Evolutionary conservation across 768 basidiomycete species (phyloP), one percentile per base, ranked within the genome.

Genomic region (Boletus vinaceobasis): DNA sequence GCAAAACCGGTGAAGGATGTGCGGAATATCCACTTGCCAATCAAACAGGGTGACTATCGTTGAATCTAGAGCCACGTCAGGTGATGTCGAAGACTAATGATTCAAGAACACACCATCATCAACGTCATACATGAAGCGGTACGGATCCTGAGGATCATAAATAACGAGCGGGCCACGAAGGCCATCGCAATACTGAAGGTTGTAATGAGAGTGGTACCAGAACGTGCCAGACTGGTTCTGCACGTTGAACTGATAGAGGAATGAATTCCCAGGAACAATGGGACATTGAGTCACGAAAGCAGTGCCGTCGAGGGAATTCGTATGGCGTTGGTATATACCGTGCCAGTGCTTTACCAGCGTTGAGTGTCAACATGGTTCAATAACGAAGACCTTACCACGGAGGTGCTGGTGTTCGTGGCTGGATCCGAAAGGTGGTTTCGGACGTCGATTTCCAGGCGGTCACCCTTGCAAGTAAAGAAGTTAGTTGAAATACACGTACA

Each of bases 141-240:
- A 56, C 6, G 70, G 71, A 51, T 74, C 74, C 13, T 66, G 21
- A 8, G 68, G 72, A 44, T 80, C 78, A 38, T 79, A 78, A 14
- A 82, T 67, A 8, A 83, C 72, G 32, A 82, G 36, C 3, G 76
- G 70, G 0, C 81, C 81, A 40, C 82, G 66, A 26, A 83, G 70
- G 0, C 81, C 82, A 50, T 84, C 82, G 48, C 82, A 83, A 51
- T 81, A 82, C 58, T 83, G 81, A 1, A 74, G 73, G 7, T 71
- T 73, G 68, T 72, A 65, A 52, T 80, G 79, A 17, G 76, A 77
- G 57, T 64, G 77, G 61, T 74, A 79, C 79, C 80, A 82, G 56
- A 74, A 82, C 38, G 74, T 77, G 45, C 67, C 68, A 27, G 70
- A 46, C 53, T 74, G 73, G 48, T 55, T 51, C 13, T 51, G 47